phyloP scores from a whole-genome alignment of 306 rosid species.

The Macrotyloma uniflorum region DNA sequence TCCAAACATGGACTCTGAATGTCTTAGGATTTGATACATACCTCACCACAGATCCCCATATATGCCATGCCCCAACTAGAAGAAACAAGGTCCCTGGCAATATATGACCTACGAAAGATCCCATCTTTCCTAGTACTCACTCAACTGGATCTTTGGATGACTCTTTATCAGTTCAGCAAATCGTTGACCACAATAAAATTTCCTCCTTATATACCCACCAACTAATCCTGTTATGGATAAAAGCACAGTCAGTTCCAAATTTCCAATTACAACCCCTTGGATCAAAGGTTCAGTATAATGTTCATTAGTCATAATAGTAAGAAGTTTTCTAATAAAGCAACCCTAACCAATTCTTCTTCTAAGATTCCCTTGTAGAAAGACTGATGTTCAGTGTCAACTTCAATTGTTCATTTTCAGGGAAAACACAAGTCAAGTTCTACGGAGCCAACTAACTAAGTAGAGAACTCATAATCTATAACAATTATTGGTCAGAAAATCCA shows the following conservation, averaged over 20 bases:
- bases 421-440: not conserved
- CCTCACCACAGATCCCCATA: slow-evolving; percentile 70
- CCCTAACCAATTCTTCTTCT: not conserved
- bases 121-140: slow-evolving; percentile 53
- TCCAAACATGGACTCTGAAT: slow-evolving; percentile 69
- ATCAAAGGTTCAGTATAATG: not conserved
- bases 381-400: not conserved
- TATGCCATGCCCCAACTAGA: slow-evolving; percentile 80
- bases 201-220: slow-evolving; percentile 17
- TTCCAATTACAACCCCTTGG: not conserved
- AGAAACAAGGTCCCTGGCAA: slow-evolving; percentile 85
- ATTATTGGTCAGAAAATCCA: not conserved
- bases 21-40: slow-evolving; percentile 59
- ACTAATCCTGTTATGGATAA: slow-evolving; percentile 4
- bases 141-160: slow-evolving; percentile 2
- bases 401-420: not conserved
- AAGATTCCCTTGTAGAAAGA: slow-evolving; percentile 1
- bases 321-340: slow-evolving; percentile 3
- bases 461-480: not conserved
- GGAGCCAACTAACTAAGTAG: not conserved
- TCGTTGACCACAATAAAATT: not conserved
- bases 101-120: slow-evolving; percentile 84
- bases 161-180: slow-evolving; percentile 21
- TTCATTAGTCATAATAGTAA: not conserved
- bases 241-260: not conserved